Conservation (phyloP, 1,284 basidiomycete species). For the Ustilago esculenta region DNA sequence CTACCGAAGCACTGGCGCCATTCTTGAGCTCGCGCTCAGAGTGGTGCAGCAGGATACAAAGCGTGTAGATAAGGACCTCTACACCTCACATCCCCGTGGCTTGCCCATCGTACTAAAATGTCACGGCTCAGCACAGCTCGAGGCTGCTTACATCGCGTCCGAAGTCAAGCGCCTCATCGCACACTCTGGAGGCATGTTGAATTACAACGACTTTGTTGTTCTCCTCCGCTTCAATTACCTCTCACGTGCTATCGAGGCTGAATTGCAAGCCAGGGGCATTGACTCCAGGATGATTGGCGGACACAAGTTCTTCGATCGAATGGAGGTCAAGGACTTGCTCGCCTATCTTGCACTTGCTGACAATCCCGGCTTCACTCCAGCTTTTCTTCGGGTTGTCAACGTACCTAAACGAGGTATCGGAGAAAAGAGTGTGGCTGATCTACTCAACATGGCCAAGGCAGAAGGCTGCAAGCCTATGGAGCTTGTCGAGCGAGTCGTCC, state of each 20-base stretch:
- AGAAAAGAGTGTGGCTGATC: conserved; percentile 79
- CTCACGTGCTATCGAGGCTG: conserved; percentile 80
- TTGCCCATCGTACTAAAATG: conserved; percentile 70
- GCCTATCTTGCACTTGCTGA: conserved; percentile 79
- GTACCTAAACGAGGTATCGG: conserved; percentile 80
- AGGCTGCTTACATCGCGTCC: conserved; percentile 72
- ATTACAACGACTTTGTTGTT: conserved; percentile 71
- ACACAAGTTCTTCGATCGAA: conserved; percentile 85
- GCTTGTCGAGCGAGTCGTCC: conserved; percentile 66
- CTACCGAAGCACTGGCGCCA: conserved; percentile 84
- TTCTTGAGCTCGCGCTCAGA: conserved; percentile 78
- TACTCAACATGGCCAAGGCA: conserved; percentile 72
- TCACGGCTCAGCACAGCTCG: conserved; percentile 41
- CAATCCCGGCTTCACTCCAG: conserved; percentile 77
- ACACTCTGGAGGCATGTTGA: conserved; percentile 76
- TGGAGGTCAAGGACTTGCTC: conserved; percentile 82
- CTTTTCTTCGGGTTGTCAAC: conserved; percentile 81
- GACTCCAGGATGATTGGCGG: conserved; percentile 82
- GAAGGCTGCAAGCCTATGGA: conserved; percentile 73
- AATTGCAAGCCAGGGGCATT: conserved; percentile 80
- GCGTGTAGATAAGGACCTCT: conserved; percentile 80
- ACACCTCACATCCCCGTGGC: conserved; percentile 75
- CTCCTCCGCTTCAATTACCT: conserved; percentile 78
- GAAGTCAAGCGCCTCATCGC: conserved; percentile 84
- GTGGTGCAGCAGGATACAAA: conserved; percentile 81